Conservation (phyloP, 169 alveolate genomes). For the Babesia ovata region DNA sequence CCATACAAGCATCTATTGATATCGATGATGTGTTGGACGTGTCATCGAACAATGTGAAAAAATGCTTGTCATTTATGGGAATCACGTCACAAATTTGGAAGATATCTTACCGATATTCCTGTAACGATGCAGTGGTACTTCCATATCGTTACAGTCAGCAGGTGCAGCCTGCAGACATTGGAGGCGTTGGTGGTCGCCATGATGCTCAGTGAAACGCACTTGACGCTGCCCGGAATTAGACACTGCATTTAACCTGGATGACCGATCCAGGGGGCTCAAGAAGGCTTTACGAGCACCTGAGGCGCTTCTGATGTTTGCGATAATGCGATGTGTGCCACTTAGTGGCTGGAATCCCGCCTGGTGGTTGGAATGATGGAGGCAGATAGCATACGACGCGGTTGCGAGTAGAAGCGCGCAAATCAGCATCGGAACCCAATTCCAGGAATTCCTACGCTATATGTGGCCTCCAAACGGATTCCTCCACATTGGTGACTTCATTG, state of each 20-base stretch:
- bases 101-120: constrained; percentile 54
- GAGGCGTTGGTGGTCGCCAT: constrained; percentile 3
- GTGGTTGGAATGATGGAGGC: constrained; percentile 13
- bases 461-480: not conserved
- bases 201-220: not conserved
- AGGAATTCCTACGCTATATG: not conserved
- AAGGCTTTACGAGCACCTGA: constrained; percentile 3
- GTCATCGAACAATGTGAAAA: no score
- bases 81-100: not conserved
- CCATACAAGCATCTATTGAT: no score
- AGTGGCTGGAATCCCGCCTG: not conserved
- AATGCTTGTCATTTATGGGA: not conserved
- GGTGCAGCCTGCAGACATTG: constrained; percentile 7
- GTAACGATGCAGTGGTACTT: constrained; percentile 50
- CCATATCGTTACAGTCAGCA: constrained; percentile 15
- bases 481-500: no score
- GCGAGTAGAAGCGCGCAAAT: constrained; percentile 19
- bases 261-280: not conserved
- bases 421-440: constrained; percentile 29
- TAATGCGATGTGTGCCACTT: not conserved
- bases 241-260: not conserved
- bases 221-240: not conserved
- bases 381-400: constrained; percentile 15
- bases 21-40: not conserved
- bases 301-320: not conserved